Evolutionary conservation across 2,329 filamentous ascomycete species (phyloP).

Genomic region (Didymella glomerata): DNA sequence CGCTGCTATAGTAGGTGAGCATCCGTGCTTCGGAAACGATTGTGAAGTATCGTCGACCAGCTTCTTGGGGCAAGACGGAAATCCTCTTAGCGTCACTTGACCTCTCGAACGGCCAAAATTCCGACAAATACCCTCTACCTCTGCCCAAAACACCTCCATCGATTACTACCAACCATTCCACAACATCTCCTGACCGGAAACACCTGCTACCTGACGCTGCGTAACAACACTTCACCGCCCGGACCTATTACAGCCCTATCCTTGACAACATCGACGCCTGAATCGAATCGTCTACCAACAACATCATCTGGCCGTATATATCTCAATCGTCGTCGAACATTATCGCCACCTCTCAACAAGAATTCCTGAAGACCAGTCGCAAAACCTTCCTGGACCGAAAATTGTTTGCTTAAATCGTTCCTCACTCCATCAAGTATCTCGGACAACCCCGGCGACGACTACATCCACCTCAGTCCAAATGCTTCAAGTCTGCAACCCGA

Average conservation of each 20-base stretch:
- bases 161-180: conserved; percentile 18
- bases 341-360: conserved; percentile 1
- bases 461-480: conserved; percentile 35
- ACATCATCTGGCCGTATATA: background rate
- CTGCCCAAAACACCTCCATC: conserved; percentile 22
- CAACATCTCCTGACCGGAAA: conserved; percentile 19
- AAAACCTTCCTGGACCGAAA: conserved; percentile 2
- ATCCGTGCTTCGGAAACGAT: conserved; percentile 36
- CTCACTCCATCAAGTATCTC: conserved; percentile 11
- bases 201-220: conserved; percentile 20
- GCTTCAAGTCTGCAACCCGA: conserved; percentile 46
- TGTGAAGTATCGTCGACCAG: conserved; percentile 31
- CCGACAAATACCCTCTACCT: conserved; percentile 8
- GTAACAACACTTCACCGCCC: conserved; percentile 19
- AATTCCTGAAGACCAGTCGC: background rate
- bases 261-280: conserved; percentile 10
- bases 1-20: conserved; percentile 27
- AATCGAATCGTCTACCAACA: conserved; percentile 1
- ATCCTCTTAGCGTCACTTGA: conserved; percentile 42
- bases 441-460: conserved; percentile 37
- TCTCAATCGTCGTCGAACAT: background rate
- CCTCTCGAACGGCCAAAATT: conserved; percentile 27
- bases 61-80: conserved; percentile 34
- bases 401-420: background rate
- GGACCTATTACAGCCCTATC: conserved; percentile 14